Conservation (phyloP, 805 yeast genomes). For the Phaffomyces antillensis region DNA sequence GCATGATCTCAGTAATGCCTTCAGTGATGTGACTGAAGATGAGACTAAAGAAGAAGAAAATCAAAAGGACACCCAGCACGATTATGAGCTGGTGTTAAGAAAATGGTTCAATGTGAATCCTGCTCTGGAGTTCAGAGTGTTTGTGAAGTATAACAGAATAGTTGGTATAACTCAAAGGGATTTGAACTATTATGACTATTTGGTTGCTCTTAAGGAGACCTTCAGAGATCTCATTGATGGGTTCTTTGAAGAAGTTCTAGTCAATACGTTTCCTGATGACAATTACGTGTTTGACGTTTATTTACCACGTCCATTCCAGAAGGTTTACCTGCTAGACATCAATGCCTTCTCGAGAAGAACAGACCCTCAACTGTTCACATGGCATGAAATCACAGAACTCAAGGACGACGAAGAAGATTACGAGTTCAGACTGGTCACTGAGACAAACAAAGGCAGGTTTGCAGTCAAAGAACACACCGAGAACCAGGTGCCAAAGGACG, state of each 20-base stretch:
- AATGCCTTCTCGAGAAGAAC: slow-evolving; percentile 80
- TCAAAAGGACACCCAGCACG: slow-evolving; percentile 20
- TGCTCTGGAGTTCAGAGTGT: slow-evolving; percentile 85
- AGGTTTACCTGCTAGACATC: slow-evolving; percentile 69
- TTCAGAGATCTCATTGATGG: slow-evolving; percentile 41
- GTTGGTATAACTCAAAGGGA: slow-evolving; percentile 84
- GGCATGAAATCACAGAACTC: slow-evolving; percentile 63
- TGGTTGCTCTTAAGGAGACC: slow-evolving; percentile 43
- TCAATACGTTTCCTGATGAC: slow-evolving; percentile 44
- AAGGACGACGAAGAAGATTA: slow-evolving; percentile 25
- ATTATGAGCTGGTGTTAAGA: slow-evolving; percentile 64
- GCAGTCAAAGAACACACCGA: slow-evolving; percentile 80
- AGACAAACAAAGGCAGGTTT: slow-evolving; percentile 67
- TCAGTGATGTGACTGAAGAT: slow-evolving; percentile 35
- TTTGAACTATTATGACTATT: slow-evolving; percentile 69
- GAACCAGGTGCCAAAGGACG: slow-evolving; percentile 85
- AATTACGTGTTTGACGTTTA: slow-evolving; percentile 74
- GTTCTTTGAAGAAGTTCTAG: slow-evolving; percentile 46
- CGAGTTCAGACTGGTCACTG: slow-evolving; percentile 60
- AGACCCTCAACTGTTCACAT: slow-evolving; percentile 70
- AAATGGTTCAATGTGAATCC: slow-evolving; percentile 85
- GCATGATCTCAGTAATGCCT: slow-evolving; percentile 75
- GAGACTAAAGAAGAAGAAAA: slow-evolving; percentile 13
- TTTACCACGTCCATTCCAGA: slow-evolving; percentile 64
- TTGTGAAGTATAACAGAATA: slow-evolving; percentile 56